Base-by-base conservation (phyloP, 495 filamentous ascomycete genomes). In the Penicillium tannophilum region DNA sequence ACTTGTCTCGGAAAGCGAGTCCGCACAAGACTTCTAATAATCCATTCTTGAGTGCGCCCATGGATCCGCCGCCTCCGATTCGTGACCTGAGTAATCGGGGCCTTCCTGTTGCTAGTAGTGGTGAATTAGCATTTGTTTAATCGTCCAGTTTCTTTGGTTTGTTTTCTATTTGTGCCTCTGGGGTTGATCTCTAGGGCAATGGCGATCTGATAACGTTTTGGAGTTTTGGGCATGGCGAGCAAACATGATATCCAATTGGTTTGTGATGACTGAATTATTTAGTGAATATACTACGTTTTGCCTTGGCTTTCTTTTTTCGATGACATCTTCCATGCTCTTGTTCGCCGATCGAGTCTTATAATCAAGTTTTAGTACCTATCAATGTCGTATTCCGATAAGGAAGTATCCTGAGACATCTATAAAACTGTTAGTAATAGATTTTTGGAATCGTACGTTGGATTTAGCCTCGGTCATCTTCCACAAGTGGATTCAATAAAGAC, bases 81-180 rank as follows among this genome's bases (percentile, higher is more conserved):
- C 62, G 54, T n/a, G 65, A 47, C 42, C 17, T 19, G 2, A 65
- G 60, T n/a, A 52, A 39, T 17, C 60, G 65, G 1, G 63, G 67
- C 19, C 65, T 70, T 10, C 67, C 67, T 31, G 31, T 66, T 33
- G 67, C 65, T 11, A 70, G 67, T 30, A 70, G 68, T 44, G 70
- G 70, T 6, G 70, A 73, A 56, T 33, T 73, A 23, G 70, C 70
- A 30, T 73, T 73, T 70, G 70, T 73, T 54, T 73, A 54, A 63
- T 30, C 35, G 28, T 41, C 7, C n/a, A 20, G 8, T 24, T 53
- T 36, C 44, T 19, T 46, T 26, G 17, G 39, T 23, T 31, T 45
- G 12, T 49, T 56, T 55, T 31, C 30, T 42, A 24, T 51, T 5
- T 55, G 46, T 55, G 31, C 11, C 24, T 30, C 28, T 28, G 28